Percentiles rank a stretch among this genome's conserved stretches.
These are phyloP conservation scores for Boletus sp. DNA, from an alignment of 1,284 basidiomycete genomes.

Conservation along the genomic window DNA sequence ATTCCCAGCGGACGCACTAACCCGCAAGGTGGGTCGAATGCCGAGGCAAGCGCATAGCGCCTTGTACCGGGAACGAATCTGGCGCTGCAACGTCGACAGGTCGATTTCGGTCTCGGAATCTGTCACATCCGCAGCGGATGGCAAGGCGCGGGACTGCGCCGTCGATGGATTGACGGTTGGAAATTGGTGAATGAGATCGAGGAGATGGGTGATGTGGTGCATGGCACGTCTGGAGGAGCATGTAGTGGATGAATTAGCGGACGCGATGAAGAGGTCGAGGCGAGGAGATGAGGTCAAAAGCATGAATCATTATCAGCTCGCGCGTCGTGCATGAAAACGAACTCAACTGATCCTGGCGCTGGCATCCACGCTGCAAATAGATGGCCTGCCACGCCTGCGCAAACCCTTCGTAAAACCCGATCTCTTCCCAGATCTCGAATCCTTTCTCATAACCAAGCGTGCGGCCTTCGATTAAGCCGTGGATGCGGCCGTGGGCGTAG, in stretches of 20 bases:
- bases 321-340: neutral
- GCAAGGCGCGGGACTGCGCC: too few relatives aligned
- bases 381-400: slow-evolving; percentile 66
- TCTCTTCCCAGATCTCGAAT: slow-evolving; percentile 95
- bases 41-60: slow-evolving; percentile 82
- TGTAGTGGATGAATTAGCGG: too few relatives aligned
- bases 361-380: slow-evolving; percentile 32
- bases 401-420: slow-evolving; percentile 89
- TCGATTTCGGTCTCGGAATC: slow-evolving; percentile 39
- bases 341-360: slow-evolving; percentile 46
- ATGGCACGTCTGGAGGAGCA: slow-evolving; percentile 47
- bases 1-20: slow-evolving; percentile 21
- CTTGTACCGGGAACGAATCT: slow-evolving; percentile 87
- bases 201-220: slow-evolving; percentile 64
- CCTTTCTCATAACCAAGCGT: slow-evolving; percentile 87
- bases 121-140: too few relatives aligned
- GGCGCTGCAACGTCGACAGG: slow-evolving; percentile 70
- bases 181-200: slow-evolving; percentile 72
- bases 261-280: too few relatives aligned
- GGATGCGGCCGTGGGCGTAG: slow-evolving; percentile 78
- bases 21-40: slow-evolving; percentile 58
- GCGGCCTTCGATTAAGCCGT: slow-evolving; percentile 91
- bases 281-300: too few relatives aligned
- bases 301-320: too few relatives aligned
- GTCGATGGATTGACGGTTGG: slow-evolving; percentile 70